phyloP scores from a whole-genome alignment of 2,329 filamentous ascomycete genomes.

The Fonsecaea monophora region DNA sequence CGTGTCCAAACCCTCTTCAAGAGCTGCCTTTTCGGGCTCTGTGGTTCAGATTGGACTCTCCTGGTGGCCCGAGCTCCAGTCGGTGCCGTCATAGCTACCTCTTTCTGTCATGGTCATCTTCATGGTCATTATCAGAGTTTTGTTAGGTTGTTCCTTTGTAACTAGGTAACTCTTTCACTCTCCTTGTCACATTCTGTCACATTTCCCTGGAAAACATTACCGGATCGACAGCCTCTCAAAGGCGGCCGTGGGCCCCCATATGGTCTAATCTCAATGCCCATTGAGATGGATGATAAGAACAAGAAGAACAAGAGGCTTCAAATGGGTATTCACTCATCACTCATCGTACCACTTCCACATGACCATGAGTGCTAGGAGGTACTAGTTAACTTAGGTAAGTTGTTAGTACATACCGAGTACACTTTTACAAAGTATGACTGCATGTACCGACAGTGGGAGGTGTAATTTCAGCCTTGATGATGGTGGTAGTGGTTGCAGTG shows the following conservation, averaged over 20 bases:
- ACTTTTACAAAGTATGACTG: not conserved
- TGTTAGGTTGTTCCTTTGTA: not conserved
- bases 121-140: not conserved
- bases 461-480: conserved; percentile 17
- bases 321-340: not conserved
- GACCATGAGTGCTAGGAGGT: too few species aligned
- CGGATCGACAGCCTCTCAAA: too few species aligned
- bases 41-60: not conserved
- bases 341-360: conserved; percentile 1
- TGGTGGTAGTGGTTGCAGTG: not conserved
- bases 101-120: not conserved
- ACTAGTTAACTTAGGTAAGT: too few species aligned
- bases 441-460: conserved; percentile 16
- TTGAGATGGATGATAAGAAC: too few species aligned
- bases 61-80: not conserved
- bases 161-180: not conserved
- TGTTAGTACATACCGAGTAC: not conserved
- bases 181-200: not conserved
- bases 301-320: too few species aligned
- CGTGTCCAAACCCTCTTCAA: not conserved
- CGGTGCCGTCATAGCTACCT: not conserved
- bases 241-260: too few species aligned
- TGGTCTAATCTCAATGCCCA: too few species aligned
- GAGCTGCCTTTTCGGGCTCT: not conserved
- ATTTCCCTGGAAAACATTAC: not conserved